Evolutionary conservation across 2,329 filamentous ascomycete genomes (phyloP).

Genomic region (Fulvia fulva): DNA sequence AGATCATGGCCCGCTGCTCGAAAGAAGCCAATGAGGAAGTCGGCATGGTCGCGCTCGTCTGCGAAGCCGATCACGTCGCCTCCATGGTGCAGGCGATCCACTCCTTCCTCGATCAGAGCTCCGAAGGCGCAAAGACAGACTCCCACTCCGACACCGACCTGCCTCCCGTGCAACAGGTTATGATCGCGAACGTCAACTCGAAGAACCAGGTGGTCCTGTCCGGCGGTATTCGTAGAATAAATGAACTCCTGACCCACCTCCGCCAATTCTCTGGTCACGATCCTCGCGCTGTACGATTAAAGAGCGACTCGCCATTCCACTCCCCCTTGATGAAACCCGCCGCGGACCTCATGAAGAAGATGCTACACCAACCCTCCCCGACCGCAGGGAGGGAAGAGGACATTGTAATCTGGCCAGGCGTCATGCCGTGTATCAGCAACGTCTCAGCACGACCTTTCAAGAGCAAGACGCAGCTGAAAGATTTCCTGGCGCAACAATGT

Average conservation of each 20-base stretch:
- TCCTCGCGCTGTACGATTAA: conserved; percentile 78
- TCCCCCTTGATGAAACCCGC: conserved; percentile 88
- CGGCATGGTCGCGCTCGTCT: conserved; percentile 91
- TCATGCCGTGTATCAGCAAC: conserved; percentile 78
- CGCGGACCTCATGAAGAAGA: conserved; percentile 64
- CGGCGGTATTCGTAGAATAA: conserved; percentile 78
- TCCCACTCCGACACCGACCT: conserved; percentile 55
- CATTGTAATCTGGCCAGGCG: conserved; percentile 70
- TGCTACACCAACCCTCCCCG: conserved; percentile 55
- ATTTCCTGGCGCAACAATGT: conserved; percentile 73
- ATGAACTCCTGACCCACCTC: conserved; percentile 75
- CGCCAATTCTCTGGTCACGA: conserved; percentile 89
- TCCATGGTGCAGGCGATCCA: conserved; percentile 68
- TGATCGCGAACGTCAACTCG: conserved; percentile 90
- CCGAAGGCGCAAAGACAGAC: conserved; percentile 64
- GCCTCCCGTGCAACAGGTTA: conserved; percentile 77
- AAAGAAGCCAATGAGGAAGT: conserved; percentile 67
- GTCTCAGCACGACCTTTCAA: conserved; percentile 75
- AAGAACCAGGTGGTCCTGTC: conserved; percentile 95
- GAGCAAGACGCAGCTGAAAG: conserved; percentile 69
- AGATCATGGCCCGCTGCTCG: conserved; percentile 78
- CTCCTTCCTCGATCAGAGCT: conserved; percentile 69
- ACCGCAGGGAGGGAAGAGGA: conserved; percentile 56
- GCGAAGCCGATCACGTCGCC: conserved; percentile 72
- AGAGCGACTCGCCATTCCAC: conserved; percentile 86